Percentiles rank a stretch among this genome's conserved stretches.
phyloP scores from a whole-genome alignment of 2,329 filamentous ascomycete genomes.

The Botrytis galanthina region DNA sequence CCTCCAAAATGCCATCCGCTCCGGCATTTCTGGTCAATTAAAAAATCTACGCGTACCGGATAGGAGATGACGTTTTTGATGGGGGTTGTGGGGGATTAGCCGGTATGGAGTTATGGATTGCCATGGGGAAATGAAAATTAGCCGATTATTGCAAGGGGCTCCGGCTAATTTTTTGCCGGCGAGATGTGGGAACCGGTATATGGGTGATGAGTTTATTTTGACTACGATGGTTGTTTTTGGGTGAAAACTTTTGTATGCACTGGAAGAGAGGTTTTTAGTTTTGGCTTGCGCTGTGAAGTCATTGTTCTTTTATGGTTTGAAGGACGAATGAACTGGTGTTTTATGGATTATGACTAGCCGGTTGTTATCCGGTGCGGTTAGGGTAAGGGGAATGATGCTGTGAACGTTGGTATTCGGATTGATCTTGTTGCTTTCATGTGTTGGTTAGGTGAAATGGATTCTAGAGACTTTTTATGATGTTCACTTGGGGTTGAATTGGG shows the following conservation, averaged over 20 bases:
- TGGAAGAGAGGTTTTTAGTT: not conserved
- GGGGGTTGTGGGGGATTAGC: slow-evolving; percentile 4
- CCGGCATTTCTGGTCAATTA: not conserved
- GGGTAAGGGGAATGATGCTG: not conserved
- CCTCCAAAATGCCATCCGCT: slow-evolving; percentile 1
- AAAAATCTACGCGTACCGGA: not conserved
- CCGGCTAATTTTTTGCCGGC: slow-evolving; percentile 1
- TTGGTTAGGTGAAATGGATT: not conserved
- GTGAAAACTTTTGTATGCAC: not conserved
- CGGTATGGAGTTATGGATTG: not conserved
- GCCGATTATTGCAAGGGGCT: not conserved
- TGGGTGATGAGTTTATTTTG: not conserved
- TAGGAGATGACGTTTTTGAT: not conserved
- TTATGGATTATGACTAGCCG: not conserved
- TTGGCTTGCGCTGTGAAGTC: not conserved
- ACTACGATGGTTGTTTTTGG: not conserved
- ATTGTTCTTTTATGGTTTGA: not conserved
- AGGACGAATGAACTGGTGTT: not conserved
- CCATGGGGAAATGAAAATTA: slow-evolving; percentile 2
- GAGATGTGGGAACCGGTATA: not conserved
- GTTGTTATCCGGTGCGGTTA: not conserved
- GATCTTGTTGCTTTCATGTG: not conserved
- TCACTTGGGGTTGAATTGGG: not conserved
- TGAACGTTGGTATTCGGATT: not conserved
- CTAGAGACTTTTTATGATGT: not conserved